These are phyloP conservation scores for Apiotrichum siamense DNA, from an alignment of 1,284 basidiomycete genomes.

Conservation along the genomic window DNA sequence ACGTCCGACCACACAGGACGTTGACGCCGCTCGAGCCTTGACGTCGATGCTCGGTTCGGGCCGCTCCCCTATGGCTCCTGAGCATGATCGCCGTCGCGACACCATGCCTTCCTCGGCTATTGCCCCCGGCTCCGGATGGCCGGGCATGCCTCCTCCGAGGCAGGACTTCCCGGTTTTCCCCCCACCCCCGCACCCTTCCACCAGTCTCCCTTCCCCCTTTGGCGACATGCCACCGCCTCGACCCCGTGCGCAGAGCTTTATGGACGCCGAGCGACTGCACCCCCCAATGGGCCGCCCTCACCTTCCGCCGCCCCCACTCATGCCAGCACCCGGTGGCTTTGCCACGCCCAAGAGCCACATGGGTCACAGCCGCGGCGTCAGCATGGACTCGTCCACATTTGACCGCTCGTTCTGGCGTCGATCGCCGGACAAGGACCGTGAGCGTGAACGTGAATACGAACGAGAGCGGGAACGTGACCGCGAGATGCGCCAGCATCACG, in stretches of 20 bases:
- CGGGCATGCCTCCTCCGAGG: not conserved
- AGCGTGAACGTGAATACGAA: not conserved
- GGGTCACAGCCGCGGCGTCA: slow-evolving; percentile 6
- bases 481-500: slow-evolving; percentile 2
- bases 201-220: slow-evolving; percentile 7
- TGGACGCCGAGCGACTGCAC: slow-evolving; percentile 5
- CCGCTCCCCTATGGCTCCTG: slow-evolving; percentile 5
- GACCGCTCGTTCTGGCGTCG: slow-evolving; percentile 12
- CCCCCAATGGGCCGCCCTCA: not conserved
- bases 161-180: slow-evolving; percentile 8
- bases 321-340: slow-evolving; percentile 1
- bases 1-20: slow-evolving; percentile 35
- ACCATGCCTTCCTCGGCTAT: not conserved
- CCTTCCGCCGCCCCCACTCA: slow-evolving; percentile 5
- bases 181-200: not conserved
- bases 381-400: slow-evolving; percentile 17
- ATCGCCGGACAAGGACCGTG: not conserved
- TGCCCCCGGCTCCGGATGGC: not conserved
- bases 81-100: not conserved
- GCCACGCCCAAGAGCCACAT: not conserved
- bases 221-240: slow-evolving; percentile 13
- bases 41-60: slow-evolving; percentile 37
- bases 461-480: too few species aligned
- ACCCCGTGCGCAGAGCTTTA: slow-evolving; percentile 15
- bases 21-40: slow-evolving; percentile 42